A percentile compares a stretch with the other conserved stretches of the same genome.
These are phyloP conservation scores for Phytophthora meadii DNA, from an alignment of 352 stramenopile species.

Conservation along the genomic window DNA sequence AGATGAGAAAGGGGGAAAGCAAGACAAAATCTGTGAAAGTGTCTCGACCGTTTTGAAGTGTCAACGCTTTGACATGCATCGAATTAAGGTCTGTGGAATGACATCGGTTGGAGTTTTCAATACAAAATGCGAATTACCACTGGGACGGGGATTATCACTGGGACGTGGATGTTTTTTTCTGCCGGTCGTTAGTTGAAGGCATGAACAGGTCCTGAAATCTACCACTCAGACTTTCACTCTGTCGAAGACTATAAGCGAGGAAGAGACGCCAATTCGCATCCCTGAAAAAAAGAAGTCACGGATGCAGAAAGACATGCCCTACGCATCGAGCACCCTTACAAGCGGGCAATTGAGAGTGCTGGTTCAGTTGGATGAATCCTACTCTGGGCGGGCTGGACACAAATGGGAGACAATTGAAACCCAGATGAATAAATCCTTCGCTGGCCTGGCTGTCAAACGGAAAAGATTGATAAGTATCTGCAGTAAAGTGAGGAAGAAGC, in stretches of 20 bases:
- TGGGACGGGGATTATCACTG: too few relatives aligned
- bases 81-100: neutral
- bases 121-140: too few relatives aligned
- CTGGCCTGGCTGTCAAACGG: neutral
- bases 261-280: too few relatives aligned
- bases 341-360: neutral
- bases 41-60: too few relatives aligned
- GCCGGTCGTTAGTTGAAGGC: too few relatives aligned
- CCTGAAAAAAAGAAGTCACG: too few relatives aligned
- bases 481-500: neutral
- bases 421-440: neutral
- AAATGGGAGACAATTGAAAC: neutral
- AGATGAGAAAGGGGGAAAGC: conserved; percentile 34
- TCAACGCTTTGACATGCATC: too few relatives aligned
- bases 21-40: conserved; percentile 7
- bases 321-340: neutral
- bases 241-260: too few relatives aligned
- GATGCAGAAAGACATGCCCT: too few relatives aligned
- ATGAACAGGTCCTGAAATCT: too few relatives aligned
- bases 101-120: neutral
- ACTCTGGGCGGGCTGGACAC: neutral
- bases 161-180: too few relatives aligned
- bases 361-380: neutral
- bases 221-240: too few relatives aligned
- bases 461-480: neutral